Evolutionary conservation across 345 rosid species (phyloP).

Genomic region (Cardamine occulta): DNA sequence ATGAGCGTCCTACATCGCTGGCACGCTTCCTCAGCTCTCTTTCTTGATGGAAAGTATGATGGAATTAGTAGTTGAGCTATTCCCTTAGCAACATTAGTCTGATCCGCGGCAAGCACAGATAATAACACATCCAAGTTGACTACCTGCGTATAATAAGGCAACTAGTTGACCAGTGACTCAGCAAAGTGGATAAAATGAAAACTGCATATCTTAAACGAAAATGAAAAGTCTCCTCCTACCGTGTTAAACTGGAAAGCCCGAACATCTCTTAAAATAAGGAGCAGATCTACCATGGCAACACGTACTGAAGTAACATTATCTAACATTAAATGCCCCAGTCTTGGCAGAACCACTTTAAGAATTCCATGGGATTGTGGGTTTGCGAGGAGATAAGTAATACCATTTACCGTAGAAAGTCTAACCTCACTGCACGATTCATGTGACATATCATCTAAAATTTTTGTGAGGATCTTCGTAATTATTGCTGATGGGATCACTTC

Average conservation of each 20-base stretch:
- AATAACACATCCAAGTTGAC: constrained; percentile 67
- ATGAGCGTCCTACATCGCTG: constrained; percentile 76
- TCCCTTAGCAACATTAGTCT: constrained; percentile 73
- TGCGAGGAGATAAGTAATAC: constrained; percentile 81
- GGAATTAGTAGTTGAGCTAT: constrained; percentile 78
- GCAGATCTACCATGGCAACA: constrained; percentile 74
- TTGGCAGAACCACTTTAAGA: constrained; percentile 85
- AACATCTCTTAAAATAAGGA: constrained; percentile 71
- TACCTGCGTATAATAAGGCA: constrained; percentile 57
- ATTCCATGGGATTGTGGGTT: constrained; percentile 90
- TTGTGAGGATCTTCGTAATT: constrained; percentile 75
- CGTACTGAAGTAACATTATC: constrained; percentile 67
- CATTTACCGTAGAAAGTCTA: constrained; percentile 81
- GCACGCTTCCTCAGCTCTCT: constrained; percentile 75
- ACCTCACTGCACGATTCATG: constrained; percentile 76
- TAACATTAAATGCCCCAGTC: constrained; percentile 69
- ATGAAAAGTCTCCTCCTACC: constrained; percentile 49
- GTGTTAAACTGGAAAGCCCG: constrained; percentile 77
- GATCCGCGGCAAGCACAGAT: constrained; percentile 69
- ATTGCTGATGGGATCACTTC: constrained; percentile 83
- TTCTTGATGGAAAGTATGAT: constrained; percentile 82
- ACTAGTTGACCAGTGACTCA: constrained; percentile 24
- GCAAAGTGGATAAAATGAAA: not conserved
- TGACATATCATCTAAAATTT: constrained; percentile 68
- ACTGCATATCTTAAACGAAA: constrained; percentile 15